A percentile compares a stretch with the other conserved stretches of the same genome.
phyloP scores from a whole-genome alignment of 805 yeast genomes.

The Torulaspora delbrueckii region DNA sequence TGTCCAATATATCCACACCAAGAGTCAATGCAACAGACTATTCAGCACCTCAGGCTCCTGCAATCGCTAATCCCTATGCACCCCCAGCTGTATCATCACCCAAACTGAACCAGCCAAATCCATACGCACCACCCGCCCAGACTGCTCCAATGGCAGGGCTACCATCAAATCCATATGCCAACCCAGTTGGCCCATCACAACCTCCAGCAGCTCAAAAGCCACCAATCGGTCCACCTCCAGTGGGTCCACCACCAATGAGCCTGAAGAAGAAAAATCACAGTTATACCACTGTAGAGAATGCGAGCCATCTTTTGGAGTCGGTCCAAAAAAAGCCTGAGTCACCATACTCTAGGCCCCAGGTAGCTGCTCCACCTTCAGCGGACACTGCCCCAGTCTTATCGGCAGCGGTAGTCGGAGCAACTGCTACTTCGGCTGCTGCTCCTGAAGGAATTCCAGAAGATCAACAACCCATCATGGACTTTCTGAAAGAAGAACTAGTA shows the following conservation, averaged over 20 bases:
- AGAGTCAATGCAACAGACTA: slow-evolving; percentile 7
- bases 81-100: slow-evolving; percentile 25
- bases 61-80: slow-evolving; percentile 11
- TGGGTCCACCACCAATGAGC: slow-evolving; percentile 35
- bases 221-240: slow-evolving; percentile 23
- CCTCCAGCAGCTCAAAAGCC: slow-evolving; percentile 20
- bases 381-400: slow-evolving; percentile 18
- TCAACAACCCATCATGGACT: slow-evolving; percentile 53
- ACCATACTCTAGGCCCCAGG: slow-evolving; percentile 17
- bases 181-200: slow-evolving; percentile 15
- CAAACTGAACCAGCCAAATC: slow-evolving; percentile 16
- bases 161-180: slow-evolving; percentile 16
- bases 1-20: slow-evolving; percentile 8
- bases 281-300: slow-evolving; percentile 20
- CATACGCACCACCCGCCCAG: slow-evolving; percentile 36
- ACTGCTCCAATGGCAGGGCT: slow-evolving; percentile 10
- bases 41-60: slow-evolving; percentile 15
- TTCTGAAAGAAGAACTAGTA: slow-evolving; percentile 50
- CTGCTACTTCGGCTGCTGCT: slow-evolving; percentile 7
- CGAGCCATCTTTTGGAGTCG: slow-evolving; percentile 21
- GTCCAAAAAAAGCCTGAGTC: slow-evolving; percentile 20
- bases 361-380: slow-evolving; percentile 22
- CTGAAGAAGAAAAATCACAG: slow-evolving; percentile 22
- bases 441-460: slow-evolving; percentile 52
- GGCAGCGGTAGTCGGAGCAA: slow-evolving; percentile 2